Percentiles rank a stretch among this genome's conserved stretches.
Evolutionary conservation across 768 basidiomycete genomes (phyloP).

Genomic region (Hypholoma fasciculare): DNA sequence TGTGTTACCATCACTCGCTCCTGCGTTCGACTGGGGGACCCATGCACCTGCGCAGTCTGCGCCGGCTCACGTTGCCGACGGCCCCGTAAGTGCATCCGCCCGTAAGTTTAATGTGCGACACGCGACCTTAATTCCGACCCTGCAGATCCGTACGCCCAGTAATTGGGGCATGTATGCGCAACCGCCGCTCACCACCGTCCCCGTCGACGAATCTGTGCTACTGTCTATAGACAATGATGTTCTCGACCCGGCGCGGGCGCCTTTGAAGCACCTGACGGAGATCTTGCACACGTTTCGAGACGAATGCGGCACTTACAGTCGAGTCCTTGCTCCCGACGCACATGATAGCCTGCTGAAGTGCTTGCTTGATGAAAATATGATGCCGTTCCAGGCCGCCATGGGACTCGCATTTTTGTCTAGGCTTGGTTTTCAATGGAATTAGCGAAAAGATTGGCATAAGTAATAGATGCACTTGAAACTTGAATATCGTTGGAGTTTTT

Average conservation of each 20-base stretch:
- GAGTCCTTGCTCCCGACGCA: slow-evolving; percentile 17
- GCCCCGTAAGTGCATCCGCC: background rate
- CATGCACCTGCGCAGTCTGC: background rate
- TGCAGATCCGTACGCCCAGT: no score
- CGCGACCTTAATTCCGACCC: no score
- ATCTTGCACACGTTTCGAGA: slow-evolving; percentile 27
- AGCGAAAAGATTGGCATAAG: no score
- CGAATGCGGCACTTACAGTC: slow-evolving; percentile 19
- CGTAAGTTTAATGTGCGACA: background rate
- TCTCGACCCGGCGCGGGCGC: slow-evolving; percentile 25
- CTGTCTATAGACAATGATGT: background rate
- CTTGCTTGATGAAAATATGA: slow-evolving; percentile 34
- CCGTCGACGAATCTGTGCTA: background rate
- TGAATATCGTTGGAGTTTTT: no score
- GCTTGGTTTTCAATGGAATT: slow-evolving; percentile 28
- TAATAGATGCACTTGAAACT: no score
- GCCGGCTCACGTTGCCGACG: background rate
- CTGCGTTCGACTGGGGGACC: slow-evolving; percentile 11
- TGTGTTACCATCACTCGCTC: slow-evolving; percentile 3
- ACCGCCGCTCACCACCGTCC: background rate
- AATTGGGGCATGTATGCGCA: background rate
- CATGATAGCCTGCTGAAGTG: slow-evolving; percentile 26
- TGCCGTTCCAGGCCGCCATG: slow-evolving; percentile 48
- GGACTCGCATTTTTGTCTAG: slow-evolving; percentile 41
- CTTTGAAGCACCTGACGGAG: slow-evolving; percentile 35